Base-by-base conservation (phyloP, 345 rosid genomes). In the Dipteronia dyeriana region DNA sequence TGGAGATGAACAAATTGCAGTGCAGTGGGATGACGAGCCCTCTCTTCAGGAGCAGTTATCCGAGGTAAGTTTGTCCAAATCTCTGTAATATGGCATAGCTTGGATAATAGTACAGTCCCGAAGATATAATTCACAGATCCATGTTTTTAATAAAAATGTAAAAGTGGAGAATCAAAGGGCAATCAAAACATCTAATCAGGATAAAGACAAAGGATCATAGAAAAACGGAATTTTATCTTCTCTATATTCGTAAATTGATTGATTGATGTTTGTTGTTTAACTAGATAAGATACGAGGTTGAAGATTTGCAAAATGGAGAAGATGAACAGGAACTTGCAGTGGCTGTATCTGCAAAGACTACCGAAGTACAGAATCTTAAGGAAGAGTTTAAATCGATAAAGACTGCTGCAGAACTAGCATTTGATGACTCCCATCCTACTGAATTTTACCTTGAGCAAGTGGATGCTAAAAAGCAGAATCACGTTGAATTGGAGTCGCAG, bases 381-480 rank as follows among this genome's bases (percentile, higher is more conserved):
- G 67, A 85, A 79, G 92, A 95, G 80, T 66, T 87, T 68, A 84
- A 90, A 71, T 82, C 84, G 69, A 82, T 88, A 66, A 86, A 86
- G 81, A 84, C 80, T 9, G 94, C 92, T 7, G 78, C 89, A 14
- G 88, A 86, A 80, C 85, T 84, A 86, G 90, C 86, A 73, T 84
- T 87, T 70, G 89, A 86, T 73, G 82, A 80, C 26, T 82, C 80
- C 53, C 86, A 82, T 77, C 79, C 88, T 34, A 47, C 70, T 79
- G 90, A 88, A 13, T 86, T 79, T 80, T 83, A 86, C 81, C 76
- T 86, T 68, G 77, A 87, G 76, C 81, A 87, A 78, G 39, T 88
- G 51, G 86, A 75, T 70, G 78, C 74, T 65, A 84, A 68, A 82
- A 88, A 82, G 83, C 45, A 64, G 54, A 85, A 75, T 61, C 81